Conservation (phyloP, 192 early-diverging fungal genomes). For the Coemansia sp. region DNA sequence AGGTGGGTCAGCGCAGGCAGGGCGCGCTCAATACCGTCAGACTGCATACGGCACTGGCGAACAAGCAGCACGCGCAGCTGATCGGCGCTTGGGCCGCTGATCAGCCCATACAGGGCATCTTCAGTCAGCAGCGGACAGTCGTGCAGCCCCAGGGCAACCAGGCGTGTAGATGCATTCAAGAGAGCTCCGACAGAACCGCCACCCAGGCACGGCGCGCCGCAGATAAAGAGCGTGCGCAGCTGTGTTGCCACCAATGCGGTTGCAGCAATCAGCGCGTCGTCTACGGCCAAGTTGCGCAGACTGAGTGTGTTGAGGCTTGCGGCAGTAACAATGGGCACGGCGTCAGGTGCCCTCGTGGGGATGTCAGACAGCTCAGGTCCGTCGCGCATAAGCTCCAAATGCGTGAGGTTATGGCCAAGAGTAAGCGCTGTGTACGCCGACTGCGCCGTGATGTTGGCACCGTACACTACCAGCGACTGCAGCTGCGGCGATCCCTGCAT, state of each 20-base stretch:
- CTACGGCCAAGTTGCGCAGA: slow-evolving; percentile 30
- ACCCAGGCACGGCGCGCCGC: slow-evolving; percentile 17
- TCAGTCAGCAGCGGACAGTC: slow-evolving; percentile 28
- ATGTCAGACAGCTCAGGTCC: slow-evolving; percentile 8
- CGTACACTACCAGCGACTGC: slow-evolving; percentile 40
- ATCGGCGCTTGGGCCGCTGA: slow-evolving; percentile 23
- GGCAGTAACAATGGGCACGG: slow-evolving; percentile 12
- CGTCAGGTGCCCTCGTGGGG: not conserved
- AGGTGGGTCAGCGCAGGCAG: slow-evolving; percentile 24
- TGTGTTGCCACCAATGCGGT: slow-evolving; percentile 14
- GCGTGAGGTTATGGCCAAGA: slow-evolving; percentile 10
- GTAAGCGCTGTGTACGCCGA: slow-evolving; percentile 15
- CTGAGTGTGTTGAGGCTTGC: slow-evolving; percentile 21
- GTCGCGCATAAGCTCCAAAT: slow-evolving; percentile 39
- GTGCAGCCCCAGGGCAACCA: slow-evolving; percentile 34
- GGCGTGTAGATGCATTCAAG: slow-evolving; percentile 14
- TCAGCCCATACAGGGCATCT: slow-evolving; percentile 18
- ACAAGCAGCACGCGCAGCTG: slow-evolving; percentile 27
- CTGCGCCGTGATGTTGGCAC: slow-evolving; percentile 24
- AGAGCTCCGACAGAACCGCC: slow-evolving; percentile 20
- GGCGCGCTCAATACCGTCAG: slow-evolving; percentile 34
- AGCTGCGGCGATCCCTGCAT: slow-evolving; percentile 15
- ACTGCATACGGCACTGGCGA: slow-evolving; percentile 38
- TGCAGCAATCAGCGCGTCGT: slow-evolving; percentile 17
- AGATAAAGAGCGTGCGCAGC: slow-evolving; percentile 38